A percentile compares a stretch with the other conserved stretches of the same genome.
Evolutionary conservation across 1,284 basidiomycete genomes (phyloP).

Genomic region (Cystobasidiaceae sp.): DNA sequence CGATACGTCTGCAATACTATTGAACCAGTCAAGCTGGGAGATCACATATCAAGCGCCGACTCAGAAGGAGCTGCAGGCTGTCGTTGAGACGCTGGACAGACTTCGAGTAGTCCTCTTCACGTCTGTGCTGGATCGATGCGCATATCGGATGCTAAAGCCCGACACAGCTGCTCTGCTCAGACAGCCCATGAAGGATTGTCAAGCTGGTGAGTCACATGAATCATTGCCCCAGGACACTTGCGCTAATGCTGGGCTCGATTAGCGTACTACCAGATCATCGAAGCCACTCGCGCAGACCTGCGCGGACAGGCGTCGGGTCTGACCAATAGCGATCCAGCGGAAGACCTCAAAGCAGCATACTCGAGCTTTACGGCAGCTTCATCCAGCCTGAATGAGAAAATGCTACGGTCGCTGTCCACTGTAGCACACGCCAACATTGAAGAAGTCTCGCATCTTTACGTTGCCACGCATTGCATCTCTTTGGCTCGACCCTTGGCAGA

Average conservation of each 20-base stretch:
- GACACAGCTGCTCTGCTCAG: background rate
- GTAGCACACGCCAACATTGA: background rate
- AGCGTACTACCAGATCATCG: background rate
- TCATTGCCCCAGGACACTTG: background rate
- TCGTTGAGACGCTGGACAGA: background rate
- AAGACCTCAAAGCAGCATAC: background rate
- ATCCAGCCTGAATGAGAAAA: background rate
- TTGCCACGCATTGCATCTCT: constrained; percentile 10
- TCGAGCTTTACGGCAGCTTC: background rate
- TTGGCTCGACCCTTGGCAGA: constrained; percentile 6
- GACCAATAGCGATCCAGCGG: background rate
- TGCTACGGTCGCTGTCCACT: background rate
- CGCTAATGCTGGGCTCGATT: background rate
- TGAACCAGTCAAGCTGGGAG: constrained; percentile 8
- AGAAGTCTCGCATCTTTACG: background rate
- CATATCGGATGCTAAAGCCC: background rate
- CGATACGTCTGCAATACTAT: background rate
- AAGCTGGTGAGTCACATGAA: background rate
- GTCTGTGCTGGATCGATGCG: constrained; percentile 1
- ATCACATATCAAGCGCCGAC: background rate
- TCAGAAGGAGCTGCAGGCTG: background rate
- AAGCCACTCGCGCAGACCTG: background rate
- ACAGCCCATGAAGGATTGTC: background rate
- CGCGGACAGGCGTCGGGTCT: background rate
- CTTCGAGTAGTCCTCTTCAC: constrained; percentile 5